These are phyloP conservation scores for Penicillium cosmopolitanum DNA, from an alignment of 495 filamentous ascomycete species.

Conservation along the genomic window DNA sequence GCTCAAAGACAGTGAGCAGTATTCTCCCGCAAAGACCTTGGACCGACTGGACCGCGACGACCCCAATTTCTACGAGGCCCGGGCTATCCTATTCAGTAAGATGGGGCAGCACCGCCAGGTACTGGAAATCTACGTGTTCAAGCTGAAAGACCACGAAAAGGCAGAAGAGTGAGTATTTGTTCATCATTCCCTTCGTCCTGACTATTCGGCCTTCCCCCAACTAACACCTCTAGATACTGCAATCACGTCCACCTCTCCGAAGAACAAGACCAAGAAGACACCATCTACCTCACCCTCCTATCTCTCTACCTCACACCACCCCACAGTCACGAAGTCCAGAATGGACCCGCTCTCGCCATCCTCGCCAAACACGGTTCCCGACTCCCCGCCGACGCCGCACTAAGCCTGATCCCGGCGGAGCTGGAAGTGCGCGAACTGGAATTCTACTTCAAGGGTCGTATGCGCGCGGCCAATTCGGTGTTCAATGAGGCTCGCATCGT, in stretches of 20 bases:
- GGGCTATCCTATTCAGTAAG: constrained; percentile 89
- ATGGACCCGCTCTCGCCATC: constrained; percentile 79
- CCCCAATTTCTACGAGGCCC: constrained; percentile 83
- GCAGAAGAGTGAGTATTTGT: constrained; percentile 75
- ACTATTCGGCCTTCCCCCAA: not conserved
- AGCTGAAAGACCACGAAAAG: constrained; percentile 80
- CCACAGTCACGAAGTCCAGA: constrained; percentile 69
- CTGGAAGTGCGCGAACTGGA: constrained; percentile 80
- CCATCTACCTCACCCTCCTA: constrained; percentile 89
- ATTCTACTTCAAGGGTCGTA: constrained; percentile 88
- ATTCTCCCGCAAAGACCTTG: constrained; percentile 76
- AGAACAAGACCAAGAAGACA: constrained; percentile 61
- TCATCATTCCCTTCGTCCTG: too few species aligned
- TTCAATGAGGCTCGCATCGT: constrained; percentile 80
- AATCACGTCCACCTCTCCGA: constrained; percentile 74
- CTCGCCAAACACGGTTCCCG: constrained; percentile 90
- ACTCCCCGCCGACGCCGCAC: constrained; percentile 80
- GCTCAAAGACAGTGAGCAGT: constrained; percentile 74
- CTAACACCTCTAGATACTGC: constrained; percentile 72
- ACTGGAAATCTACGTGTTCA: constrained; percentile 94
- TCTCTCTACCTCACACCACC: constrained; percentile 89
- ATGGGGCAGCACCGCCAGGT: constrained; percentile 96
- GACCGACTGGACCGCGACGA: constrained; percentile 78
- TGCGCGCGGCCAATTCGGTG: constrained; percentile 81
- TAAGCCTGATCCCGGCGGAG: constrained; percentile 80